phyloP scores from a whole-genome alignment of 768 basidiomycete species.

The Ephemerocybe angulata region DNA sequence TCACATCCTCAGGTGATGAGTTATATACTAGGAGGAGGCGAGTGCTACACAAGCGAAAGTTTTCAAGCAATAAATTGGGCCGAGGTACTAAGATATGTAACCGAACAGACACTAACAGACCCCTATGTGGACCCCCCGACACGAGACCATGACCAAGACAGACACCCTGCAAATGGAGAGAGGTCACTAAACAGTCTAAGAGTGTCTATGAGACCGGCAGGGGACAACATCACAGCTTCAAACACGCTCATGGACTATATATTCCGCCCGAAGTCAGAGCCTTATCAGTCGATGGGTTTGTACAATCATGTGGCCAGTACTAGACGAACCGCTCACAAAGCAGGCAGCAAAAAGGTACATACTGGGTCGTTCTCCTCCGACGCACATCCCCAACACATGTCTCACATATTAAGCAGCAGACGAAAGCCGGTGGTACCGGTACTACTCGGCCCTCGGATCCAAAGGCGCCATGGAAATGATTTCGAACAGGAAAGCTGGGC shows the following conservation, averaged over 20 bases:
- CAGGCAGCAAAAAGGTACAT: too few species aligned
- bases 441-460: not conserved
- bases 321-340: too few species aligned
- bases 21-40: too few species aligned
- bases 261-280: not conserved
- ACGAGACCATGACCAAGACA: too few species aligned
- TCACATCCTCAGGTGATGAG: too few species aligned
- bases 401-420: not conserved
- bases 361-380: not conserved
- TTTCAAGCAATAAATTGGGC: conserved; percentile 4
- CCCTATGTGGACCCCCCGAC: too few species aligned
- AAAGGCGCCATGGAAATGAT: not conserved
- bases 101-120: too few species aligned
- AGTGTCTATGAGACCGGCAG: not conserved
- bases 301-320: not conserved
- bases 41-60: not conserved
- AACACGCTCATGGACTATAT: not conserved
- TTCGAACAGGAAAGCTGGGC: not conserved
- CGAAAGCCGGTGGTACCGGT: not conserved
- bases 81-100: not conserved
- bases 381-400: not conserved
- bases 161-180: too few species aligned
- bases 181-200: too few species aligned
- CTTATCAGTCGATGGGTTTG: not conserved
- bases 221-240: not conserved